These are phyloP conservation scores for Backusella parvicylindrica DNA, from an alignment of 192 early-diverging fungal species.

Conservation along the genomic window DNA sequence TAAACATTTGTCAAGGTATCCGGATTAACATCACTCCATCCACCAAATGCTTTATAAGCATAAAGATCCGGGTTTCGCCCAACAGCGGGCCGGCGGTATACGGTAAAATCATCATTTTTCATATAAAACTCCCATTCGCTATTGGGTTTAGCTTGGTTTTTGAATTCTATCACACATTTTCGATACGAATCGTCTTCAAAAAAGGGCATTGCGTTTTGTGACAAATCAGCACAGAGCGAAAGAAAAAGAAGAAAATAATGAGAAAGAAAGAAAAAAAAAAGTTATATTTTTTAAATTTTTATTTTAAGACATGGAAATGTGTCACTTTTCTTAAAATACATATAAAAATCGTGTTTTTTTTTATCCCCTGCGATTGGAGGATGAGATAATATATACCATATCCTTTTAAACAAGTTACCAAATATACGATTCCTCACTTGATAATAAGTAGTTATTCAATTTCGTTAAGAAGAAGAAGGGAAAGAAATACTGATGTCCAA, in stretches of 20 bases:
- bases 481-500: not conserved
- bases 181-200: not conserved
- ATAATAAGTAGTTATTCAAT: not conserved
- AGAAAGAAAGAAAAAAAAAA: not conserved
- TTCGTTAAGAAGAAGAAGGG: not conserved
- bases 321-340: not conserved
- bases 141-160: constrained; percentile 13
- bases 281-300: not conserved
- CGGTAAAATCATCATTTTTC: constrained; percentile 39
- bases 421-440: not conserved
- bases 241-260: not conserved
- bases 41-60: constrained; percentile 46
- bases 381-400: not conserved
- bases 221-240: not conserved
- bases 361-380: not conserved
- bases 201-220: not conserved
- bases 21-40: constrained; percentile 41
- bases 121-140: constrained; percentile 35
- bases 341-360: not conserved
- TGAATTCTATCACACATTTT: constrained; percentile 2
- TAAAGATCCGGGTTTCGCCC: constrained; percentile 38
- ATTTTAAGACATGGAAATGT: not conserved
- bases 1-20: constrained; percentile 45
- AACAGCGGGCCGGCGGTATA: constrained; percentile 36
- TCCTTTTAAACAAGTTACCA: not conserved